phyloP scores from a whole-genome alignment of 2,329 filamentous ascomycete genomes.

The Pseudogymnoascus sp. region DNA sequence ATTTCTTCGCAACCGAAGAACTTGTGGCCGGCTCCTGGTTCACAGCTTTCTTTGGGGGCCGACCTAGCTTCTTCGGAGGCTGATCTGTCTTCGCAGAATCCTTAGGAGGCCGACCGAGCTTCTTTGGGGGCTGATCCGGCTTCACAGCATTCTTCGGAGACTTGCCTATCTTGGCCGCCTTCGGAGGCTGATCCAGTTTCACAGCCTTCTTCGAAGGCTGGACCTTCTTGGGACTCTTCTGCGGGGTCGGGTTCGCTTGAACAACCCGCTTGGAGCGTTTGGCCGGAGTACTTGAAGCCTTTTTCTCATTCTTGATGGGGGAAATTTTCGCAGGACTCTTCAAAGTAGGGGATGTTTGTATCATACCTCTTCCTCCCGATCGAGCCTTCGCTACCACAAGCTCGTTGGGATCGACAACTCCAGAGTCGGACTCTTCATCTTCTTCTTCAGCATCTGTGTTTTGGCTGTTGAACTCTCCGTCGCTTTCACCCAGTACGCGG shows the following conservation, averaged over 20 bases:
- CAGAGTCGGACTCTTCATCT: constrained; percentile 9
- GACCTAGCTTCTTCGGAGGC: not conserved
- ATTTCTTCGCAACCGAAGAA: not conserved
- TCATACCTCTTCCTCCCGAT: constrained; percentile 5
- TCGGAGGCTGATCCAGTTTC: not conserved
- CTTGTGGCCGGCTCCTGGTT: not conserved
- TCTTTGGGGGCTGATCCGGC: not conserved
- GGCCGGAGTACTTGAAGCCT: not conserved
- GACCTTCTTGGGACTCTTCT: not conserved
- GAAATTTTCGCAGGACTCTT: not conserved
- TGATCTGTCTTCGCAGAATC: not conserved
- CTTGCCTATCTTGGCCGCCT: not conserved
- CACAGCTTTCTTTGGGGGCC: not conserved
- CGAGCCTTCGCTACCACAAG: not conserved
- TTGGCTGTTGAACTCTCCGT: constrained; percentile 14
- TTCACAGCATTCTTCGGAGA: not conserved
- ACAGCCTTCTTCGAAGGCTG: not conserved
- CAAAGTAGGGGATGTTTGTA: not conserved
- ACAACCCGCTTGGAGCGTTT: not conserved
- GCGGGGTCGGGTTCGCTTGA: not conserved
- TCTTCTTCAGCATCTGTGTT: constrained; percentile 13
- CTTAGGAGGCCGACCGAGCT: not conserved
- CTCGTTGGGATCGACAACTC: not conserved
- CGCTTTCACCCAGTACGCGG: not conserved
- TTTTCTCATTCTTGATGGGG: not conserved